Conservation (phyloP, 2,329 filamentous ascomycete genomes). For the Claviceps humidiphila region DNA sequence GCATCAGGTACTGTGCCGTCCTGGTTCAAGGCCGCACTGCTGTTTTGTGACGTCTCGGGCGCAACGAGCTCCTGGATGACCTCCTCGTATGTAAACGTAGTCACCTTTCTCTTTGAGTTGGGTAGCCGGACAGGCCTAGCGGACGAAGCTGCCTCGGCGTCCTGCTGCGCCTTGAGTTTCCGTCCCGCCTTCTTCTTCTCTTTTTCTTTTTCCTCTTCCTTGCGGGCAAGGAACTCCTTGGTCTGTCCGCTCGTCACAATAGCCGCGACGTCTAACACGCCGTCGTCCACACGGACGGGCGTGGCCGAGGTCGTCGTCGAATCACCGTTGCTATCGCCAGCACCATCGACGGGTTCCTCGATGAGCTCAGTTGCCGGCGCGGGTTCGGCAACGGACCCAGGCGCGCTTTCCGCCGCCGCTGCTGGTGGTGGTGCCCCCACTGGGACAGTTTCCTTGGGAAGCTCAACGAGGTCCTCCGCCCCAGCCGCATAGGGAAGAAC, state of each 20-base stretch:
- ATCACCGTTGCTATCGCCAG: constrained; percentile 20
- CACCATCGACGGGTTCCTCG: constrained; percentile 26
- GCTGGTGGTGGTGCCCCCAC: not conserved
- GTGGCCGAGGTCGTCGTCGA: constrained; percentile 7
- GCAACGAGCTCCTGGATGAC: constrained; percentile 40
- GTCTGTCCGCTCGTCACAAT: constrained; percentile 75
- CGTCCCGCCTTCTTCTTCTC: constrained; percentile 50
- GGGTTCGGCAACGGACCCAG: constrained; percentile 22
- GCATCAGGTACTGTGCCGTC: not conserved
- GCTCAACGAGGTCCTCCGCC: constrained; percentile 32
- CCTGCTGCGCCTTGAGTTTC: constrained; percentile 37
- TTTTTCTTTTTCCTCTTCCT: constrained; percentile 73
- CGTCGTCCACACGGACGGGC: constrained; percentile 42
- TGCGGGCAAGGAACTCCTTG: constrained; percentile 69
- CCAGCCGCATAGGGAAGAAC: constrained; percentile 44
- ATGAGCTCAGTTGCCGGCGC: constrained; percentile 10
- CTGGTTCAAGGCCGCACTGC: not conserved
- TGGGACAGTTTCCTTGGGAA: constrained; percentile 26
- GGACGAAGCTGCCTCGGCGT: constrained; percentile 35
- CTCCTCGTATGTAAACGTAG: constrained; percentile 64
- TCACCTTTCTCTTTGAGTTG: constrained; percentile 58
- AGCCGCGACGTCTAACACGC: constrained; percentile 70
- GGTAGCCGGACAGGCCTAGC: constrained; percentile 49
- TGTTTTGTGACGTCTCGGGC: constrained; percentile 20
- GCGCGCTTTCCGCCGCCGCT: not conserved